Conservation (phyloP, 1,284 basidiomycete species). For the Rhizoctonia solani region DNA sequence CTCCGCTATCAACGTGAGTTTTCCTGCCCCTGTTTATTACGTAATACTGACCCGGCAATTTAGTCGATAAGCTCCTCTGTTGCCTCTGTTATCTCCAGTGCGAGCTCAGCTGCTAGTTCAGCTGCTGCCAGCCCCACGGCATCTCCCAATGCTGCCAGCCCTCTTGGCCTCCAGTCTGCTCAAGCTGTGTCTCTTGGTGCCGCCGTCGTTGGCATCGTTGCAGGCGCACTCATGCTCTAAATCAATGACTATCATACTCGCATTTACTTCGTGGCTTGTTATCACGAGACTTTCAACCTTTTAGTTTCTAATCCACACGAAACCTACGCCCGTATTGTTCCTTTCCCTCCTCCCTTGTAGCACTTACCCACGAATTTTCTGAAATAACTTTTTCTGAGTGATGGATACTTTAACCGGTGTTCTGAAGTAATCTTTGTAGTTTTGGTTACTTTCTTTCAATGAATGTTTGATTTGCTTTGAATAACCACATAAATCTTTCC, state of each 20-base stretch:
- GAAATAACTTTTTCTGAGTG: slow-evolving; percentile 5
- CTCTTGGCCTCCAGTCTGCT: slow-evolving; percentile 3
- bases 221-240: slow-evolving; percentile 31
- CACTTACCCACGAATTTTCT: slow-evolving; percentile 1
- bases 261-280: background rate
- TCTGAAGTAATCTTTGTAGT: slow-evolving; percentile 2
- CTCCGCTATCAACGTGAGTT: slow-evolving; percentile 17
- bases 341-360: slow-evolving; percentile 6
- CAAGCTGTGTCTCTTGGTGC: slow-evolving; percentile 22
- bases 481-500: no score
- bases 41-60: background rate
- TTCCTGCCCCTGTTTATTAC: background rate
- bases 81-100: background rate
- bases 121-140: background rate
- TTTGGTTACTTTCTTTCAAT: slow-evolving; percentile 13
- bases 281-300: background rate
- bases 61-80: slow-evolving; percentile 22
- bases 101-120: background rate
- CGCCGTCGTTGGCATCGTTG: slow-evolving; percentile 6
- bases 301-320: background rate
- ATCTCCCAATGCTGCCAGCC: slow-evolving; percentile 14
- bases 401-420: slow-evolving; percentile 28
- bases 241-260: background rate
- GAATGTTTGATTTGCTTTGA: background rate
- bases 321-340: background rate